Evolutionary conservation across 1,139 yeast species (phyloP).

Genomic region (Debaryomyces robertsiae): DNA sequence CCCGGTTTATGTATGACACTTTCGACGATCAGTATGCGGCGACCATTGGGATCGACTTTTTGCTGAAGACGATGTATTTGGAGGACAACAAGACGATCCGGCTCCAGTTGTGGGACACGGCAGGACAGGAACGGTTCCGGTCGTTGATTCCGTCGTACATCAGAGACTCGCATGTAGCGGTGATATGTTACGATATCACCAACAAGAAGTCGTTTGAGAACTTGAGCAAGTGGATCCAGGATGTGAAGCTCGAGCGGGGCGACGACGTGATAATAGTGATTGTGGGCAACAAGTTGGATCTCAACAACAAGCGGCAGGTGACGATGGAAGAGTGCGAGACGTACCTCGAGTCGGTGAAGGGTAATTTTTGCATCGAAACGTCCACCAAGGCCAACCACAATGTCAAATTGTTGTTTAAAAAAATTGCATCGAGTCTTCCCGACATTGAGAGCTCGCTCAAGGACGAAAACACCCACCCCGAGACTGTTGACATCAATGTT

Average conservation of each 20-base stretch:
- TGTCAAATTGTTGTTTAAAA: slow-evolving; percentile 84
- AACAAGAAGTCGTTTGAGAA: slow-evolving; percentile 79
- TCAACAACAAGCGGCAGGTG: slow-evolving; percentile 76
- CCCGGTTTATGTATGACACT: slow-evolving; percentile 98
- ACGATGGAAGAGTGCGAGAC: slow-evolving; percentile 78
- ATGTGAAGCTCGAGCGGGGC: slow-evolving; percentile 75
- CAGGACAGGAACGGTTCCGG: slow-evolving; percentile 65
- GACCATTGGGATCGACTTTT: slow-evolving; percentile 93
- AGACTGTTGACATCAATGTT: slow-evolving; percentile 47
- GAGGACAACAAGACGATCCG: slow-evolving; percentile 59
- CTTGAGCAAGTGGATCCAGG: slow-evolving; percentile 54
- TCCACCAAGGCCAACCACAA: slow-evolving; percentile 95
- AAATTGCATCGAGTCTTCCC: slow-evolving; percentile 88
- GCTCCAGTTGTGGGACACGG: slow-evolving; percentile 60
- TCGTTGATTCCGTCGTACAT: slow-evolving; percentile 80
- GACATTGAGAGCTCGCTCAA: slow-evolving; percentile 52
- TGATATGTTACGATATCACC: slow-evolving; percentile 91
- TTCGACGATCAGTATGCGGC: slow-evolving; percentile 96
- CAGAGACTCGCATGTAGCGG: slow-evolving; percentile 96
- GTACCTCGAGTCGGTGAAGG: slow-evolving; percentile 55
- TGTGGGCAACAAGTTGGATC: slow-evolving; percentile 61
- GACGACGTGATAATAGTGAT: slow-evolving; percentile 56
- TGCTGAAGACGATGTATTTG: slow-evolving; percentile 72
- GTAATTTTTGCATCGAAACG: slow-evolving; percentile 85
- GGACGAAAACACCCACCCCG: slow-evolving; percentile 36